Base-by-base conservation (phyloP, 2,329 filamentous ascomycete species). In the Xylaria sp. region DNA sequence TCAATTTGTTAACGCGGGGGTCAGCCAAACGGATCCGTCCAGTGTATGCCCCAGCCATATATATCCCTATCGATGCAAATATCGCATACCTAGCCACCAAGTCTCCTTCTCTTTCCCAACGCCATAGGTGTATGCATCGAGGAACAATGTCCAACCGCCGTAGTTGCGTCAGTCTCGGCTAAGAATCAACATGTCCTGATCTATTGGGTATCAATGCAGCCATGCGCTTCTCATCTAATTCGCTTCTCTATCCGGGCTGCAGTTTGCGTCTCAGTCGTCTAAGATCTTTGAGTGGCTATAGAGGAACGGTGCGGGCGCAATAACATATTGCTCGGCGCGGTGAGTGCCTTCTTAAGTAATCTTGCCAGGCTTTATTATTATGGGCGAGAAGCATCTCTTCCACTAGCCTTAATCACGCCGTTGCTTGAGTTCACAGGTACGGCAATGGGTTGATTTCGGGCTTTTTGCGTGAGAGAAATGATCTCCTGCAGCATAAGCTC, bases 401-500 rank as follows among this genome's bases (percentile, higher is more conserved):
- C 78, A 45, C 76, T 80, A 43, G 75, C 74, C 68, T 72, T 78
- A 32, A 76, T 68, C 13, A 78, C 77, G 7, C 79, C 77, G 67
- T 78, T 71, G 23, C 60, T 70, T 43, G 62, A 71, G 20, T 65
- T 68, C 7, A 73, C 65, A 48, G 76, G 74, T 28, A 78, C 63
- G 2, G 73, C 70, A n/a, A 78, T 70, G 32, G 80, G 77, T 13
- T 72, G 70, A 18, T 85, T 84, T 53, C 83, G 83, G 25, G 80
- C 84, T 76, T 84, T 83, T 56, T 82, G 83, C 10, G 88, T 87
- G 25, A 91, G 80, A 36, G 77, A 75, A 20, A 88, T 71, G 48
- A 91, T 81, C 76, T 91, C 91, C 72, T 86, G 85, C 70, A 94
- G 85, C 93, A 97, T 97, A 60, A 89, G 80, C 23, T 93, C 90